These are phyloP conservation scores for Mycogone perniciosa DNA, from an alignment of 2,329 filamentous ascomycete species.

Conservation along the genomic window DNA sequence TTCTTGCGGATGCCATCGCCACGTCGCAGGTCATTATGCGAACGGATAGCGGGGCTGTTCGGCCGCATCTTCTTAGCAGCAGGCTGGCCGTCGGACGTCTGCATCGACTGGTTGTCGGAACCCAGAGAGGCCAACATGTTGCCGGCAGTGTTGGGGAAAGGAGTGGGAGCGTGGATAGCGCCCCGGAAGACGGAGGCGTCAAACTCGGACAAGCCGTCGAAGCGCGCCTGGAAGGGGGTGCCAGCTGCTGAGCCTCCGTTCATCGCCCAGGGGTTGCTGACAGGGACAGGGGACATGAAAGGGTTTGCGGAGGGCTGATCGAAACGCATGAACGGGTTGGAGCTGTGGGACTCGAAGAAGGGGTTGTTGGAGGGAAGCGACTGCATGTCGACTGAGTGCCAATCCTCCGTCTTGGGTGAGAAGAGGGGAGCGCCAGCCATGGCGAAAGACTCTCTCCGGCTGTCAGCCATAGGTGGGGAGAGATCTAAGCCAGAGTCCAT, in stretches of 20 bases:
- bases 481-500: constrained; percentile 58
- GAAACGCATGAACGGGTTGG: constrained; percentile 62
- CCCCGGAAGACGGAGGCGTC: constrained; percentile 51
- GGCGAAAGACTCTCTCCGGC: constrained; percentile 58
- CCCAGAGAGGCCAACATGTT: constrained; percentile 49
- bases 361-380: constrained; percentile 58
- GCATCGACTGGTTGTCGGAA: constrained; percentile 43
- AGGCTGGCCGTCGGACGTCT: constrained; percentile 46
- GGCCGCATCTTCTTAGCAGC: constrained; percentile 57
- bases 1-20: constrained; percentile 95
- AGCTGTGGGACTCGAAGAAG: constrained; percentile 53
- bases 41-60: constrained; percentile 63
- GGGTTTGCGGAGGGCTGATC: constrained; percentile 42
- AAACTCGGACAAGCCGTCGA: constrained; percentile 53
- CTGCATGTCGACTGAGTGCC: constrained; percentile 60
- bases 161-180: constrained; percentile 46
- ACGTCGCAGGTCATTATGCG: constrained; percentile 68
- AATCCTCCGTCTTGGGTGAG: constrained; percentile 59
- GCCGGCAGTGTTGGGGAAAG: constrained; percentile 45
- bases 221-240: constrained; percentile 62
- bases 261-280: constrained; percentile 52
- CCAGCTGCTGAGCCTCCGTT: constrained; percentile 61
- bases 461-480: constrained; percentile 56
- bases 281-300: constrained; percentile 30
- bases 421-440: constrained; percentile 47